Conservation (phyloP, 176 grass and related monocot species). For the Phyllostachys edulis region DNA sequence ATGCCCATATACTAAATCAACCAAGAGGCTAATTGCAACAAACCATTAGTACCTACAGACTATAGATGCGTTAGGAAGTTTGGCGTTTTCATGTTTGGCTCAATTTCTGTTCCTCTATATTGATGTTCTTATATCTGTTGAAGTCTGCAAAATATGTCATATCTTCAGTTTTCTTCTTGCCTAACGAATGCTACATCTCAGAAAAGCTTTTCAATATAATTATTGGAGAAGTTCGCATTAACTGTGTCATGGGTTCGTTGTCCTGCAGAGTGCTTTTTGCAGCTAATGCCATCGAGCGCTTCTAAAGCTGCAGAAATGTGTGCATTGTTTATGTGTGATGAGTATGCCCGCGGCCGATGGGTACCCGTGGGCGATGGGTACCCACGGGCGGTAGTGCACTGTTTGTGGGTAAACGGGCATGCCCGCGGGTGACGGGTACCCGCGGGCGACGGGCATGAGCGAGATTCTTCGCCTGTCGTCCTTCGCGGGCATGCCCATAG, state of each 20-base stretch:
- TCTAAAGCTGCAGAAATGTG: conserved; percentile 43
- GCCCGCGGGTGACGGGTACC: no score
- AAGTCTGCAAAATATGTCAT: not conserved
- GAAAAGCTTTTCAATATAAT: not conserved
- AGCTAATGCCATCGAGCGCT: conserved; percentile 63
- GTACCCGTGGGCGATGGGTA: no score
- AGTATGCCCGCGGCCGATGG: no score
- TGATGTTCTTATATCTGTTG: not conserved
- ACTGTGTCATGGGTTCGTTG: not conserved
- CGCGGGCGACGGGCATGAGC: no score
- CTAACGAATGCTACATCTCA: not conserved
- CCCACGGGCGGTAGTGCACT: no score
- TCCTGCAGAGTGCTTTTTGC: conserved; percentile 84
- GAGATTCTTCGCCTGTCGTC: no score
- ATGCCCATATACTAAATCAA: not conserved
- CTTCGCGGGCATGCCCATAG: no score
- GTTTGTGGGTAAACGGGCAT: no score
- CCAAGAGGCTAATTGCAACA: not conserved
- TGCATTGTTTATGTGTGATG: no score
- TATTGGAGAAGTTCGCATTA: not conserved
- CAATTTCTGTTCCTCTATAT: not conserved
- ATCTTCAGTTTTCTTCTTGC: not conserved
- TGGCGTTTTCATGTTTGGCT: not conserved
- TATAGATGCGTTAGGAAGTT: not conserved
- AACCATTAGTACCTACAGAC: not conserved